Evolutionary conservation across 1,284 basidiomycete species (phyloP).

Genomic region (Rhodotorula sp.): DNA sequence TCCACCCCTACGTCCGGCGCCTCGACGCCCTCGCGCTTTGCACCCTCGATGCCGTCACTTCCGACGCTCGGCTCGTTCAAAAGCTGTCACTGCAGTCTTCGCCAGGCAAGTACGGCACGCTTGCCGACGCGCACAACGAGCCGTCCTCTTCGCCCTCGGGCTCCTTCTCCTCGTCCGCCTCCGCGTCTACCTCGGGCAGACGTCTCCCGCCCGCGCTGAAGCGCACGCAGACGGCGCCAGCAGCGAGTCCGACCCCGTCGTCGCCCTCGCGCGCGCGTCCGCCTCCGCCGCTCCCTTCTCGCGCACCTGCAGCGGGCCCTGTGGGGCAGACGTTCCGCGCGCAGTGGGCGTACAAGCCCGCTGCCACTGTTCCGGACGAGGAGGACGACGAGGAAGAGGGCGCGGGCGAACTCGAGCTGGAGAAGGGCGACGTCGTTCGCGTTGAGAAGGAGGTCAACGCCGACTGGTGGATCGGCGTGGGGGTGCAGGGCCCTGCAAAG

Average conservation of each 20-base stretch:
- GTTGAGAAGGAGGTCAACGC: conserved; percentile 18
- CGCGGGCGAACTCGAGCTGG: conserved; percentile 7
- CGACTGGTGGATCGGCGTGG: conserved; percentile 28
- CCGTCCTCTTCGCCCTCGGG: background rate
- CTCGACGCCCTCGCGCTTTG: background rate
- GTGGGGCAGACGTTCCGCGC: conserved; percentile 12
- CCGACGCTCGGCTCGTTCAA: conserved; percentile 21
- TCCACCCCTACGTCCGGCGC: background rate
- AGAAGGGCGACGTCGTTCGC: conserved; percentile 12
- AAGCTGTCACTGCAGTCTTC: conserved; percentile 2
- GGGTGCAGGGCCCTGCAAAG: background rate
- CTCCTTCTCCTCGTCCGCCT: background rate
- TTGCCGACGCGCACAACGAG: conserved; percentile 3
- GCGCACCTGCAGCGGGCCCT: background rate
- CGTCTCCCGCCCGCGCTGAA: conserved; percentile 9
- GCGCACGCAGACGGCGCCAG: conserved; percentile 22
- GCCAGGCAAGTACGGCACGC: conserved; percentile 11
- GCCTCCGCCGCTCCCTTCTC: background rate
- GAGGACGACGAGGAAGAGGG: background rate
- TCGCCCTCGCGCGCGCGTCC: background rate
- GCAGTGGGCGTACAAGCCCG: conserved; percentile 20
- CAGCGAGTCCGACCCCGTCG: background rate
- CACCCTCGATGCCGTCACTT: conserved; percentile 14
- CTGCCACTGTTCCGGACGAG: background rate
- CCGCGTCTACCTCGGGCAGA: no score